Evolutionary conservation across 192 early-diverging fungal genomes (phyloP).

Genomic region (Dispira parvispora): DNA sequence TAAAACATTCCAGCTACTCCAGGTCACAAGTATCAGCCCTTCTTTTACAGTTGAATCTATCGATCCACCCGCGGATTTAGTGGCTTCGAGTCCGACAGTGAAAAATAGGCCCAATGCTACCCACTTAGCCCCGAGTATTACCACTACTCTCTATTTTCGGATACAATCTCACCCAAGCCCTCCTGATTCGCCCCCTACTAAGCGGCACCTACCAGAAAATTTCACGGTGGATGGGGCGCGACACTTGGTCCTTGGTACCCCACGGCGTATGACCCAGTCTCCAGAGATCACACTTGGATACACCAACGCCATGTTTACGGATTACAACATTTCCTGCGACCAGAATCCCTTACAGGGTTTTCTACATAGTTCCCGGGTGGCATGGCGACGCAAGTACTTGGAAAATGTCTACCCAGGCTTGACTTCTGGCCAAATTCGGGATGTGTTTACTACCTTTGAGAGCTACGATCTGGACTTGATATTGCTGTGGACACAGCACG

Average conservation of each 20-base stretch:
- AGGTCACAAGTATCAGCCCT: constrained; percentile 21
- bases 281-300: constrained; percentile 17
- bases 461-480: constrained; percentile 77
- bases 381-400: constrained; percentile 51
- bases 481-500: constrained; percentile 49
- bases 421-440: constrained; percentile 28
- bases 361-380: constrained; percentile 46
- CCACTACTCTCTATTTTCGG: not conserved
- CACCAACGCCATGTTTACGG: constrained; percentile 28
- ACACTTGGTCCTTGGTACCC: constrained; percentile 23
- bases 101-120: not conserved
- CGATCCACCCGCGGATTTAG: not conserved
- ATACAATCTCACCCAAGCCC: not conserved
- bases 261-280: constrained; percentile 17
- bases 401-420: constrained; percentile 49
- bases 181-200: not conserved
- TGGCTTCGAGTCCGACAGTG: not conserved
- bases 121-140: not conserved
- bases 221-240: constrained; percentile 27
- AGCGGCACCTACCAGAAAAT: constrained; percentile 21
- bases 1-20: constrained; percentile 20
- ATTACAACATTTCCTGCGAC: constrained; percentile 34
- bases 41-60: not conserved
- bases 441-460: constrained; percentile 70
- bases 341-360: constrained; percentile 49